Base-by-base conservation (phyloP, 495 filamentous ascomycete genomes). In the Usnea hakonensis region DNA sequence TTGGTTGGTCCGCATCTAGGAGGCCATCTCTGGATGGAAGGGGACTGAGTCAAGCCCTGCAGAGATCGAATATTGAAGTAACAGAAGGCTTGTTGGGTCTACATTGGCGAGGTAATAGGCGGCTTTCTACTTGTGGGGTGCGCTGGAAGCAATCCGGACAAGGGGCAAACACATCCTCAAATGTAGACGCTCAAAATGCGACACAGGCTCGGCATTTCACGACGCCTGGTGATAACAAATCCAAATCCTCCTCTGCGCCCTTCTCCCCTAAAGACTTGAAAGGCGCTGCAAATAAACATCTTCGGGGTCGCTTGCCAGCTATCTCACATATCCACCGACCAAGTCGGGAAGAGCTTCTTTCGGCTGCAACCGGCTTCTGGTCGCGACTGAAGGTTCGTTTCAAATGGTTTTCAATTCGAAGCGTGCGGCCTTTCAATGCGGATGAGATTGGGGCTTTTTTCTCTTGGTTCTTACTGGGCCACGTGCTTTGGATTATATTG, bases 381-480 rank as follows among this genome's bases (percentile, higher is more conserved):
- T 88, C 93, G 19, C 83, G 94, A n/a, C 69, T 96, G 14, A 90
- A 88, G 67, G 88, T 97, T 37, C 85, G 90, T 23, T 96, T 97
- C 75, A 98, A 98, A 70, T 98, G 95, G 94, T 87, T 95, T 64
- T 92, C 94, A 21, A 97, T 98, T 68, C 80, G 92, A 67, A 95
- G 91, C 72, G 88, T 88, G 70, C 85, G 94, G n/a, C 94, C 94
- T 3, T 98, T 93, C 80, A 98, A 93, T 74, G 81, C 86, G 26
- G 94, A 98, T 72, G 94, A 98, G 70, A 95, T 96, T 72, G 85
- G 89, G 48, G 95, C 93, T 5, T 90, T 98, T 66, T 86, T 96
- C 50, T 96, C 93, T 3, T 98, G 94, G 93, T 84, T 97, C 58
- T 75, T 98, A 44, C 78, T 96, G 38, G 94, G 94, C 0, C 95